Conservation (phyloP, 192 early-diverging fungal genomes). For the Backusella morwellensis region DNA sequence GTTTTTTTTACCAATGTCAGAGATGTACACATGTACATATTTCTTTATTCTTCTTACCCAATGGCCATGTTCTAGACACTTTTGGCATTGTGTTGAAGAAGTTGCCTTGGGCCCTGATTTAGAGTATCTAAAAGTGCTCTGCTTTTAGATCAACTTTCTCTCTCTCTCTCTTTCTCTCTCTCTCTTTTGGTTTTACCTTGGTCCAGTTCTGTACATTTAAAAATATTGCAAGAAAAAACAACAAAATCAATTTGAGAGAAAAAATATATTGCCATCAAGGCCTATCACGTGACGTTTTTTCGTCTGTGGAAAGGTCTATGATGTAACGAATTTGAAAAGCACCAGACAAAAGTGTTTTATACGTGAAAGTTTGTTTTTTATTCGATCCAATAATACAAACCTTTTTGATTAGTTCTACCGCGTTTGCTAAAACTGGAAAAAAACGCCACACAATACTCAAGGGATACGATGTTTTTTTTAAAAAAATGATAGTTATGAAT, state of each 20-base stretch:
- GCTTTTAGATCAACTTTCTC: not conserved
- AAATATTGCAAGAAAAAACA: not conserved
- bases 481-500: too few relatives aligned
- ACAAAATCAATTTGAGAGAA: not conserved
- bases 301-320: too few relatives aligned
- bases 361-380: too few relatives aligned
- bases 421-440: too few relatives aligned
- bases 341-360: too few relatives aligned
- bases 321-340: too few relatives aligned
- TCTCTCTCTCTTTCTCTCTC: too few relatives aligned
- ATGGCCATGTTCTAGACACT: conserved; percentile 57
- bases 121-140: conserved; percentile 17
- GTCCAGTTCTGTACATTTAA: conserved; percentile 31
- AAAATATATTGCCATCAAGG: not conserved
- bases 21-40: not conserved
- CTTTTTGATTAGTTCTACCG: too few relatives aligned
- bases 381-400: too few relatives aligned
- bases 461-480: too few relatives aligned
- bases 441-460: too few relatives aligned
- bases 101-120: conserved; percentile 35
- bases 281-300: too few relatives aligned
- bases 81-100: conserved; percentile 54
- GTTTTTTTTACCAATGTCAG: not conserved
- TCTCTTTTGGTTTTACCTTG: conserved; percentile 10
- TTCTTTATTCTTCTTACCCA: conserved; percentile 33